Evolutionary conservation across 1,284 basidiomycete species (phyloP), one percentile per base, ranked within the genome.

Genomic region (Boletus mariae): DNA sequence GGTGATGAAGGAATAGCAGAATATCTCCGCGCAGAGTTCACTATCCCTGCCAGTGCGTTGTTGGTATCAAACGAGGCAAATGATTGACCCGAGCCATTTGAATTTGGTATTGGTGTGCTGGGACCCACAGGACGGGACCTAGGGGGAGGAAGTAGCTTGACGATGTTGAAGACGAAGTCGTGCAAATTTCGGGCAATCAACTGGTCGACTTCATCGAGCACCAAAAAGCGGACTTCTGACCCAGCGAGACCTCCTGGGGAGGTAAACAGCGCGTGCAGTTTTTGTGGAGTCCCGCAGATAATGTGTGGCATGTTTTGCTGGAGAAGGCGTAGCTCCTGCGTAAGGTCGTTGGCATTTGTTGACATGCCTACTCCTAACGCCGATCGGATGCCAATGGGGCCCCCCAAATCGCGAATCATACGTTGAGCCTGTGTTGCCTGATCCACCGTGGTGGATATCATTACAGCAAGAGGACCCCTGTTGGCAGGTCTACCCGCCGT

Each of bases 371-470:
- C 90, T 23, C 90, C 92, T 11, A 97, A 75, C 6, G 90, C 91
- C 37, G 93, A 92, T 48, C 90, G 83, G 43, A 98, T 85, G 20
- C 94, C 92, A 58, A 97, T 90, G 5, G 92, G 85, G 0, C 92
- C 87, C 23, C 95, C 96, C 20, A 99, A 79, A 68, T 97, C 95
- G 45, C 94, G 83, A 60, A 97, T 92, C 84, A 98, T 96, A 55
- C 96, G 90, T 65, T 98, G 94, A 34, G 95, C 95, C 72, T 98
- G 96, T 2, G 94, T 97, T 5, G 96, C 96, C 70, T 98, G 96
- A 72, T 99, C 96, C 17, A 98, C 94, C 0, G 96, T 99, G 0
- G 96, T 98, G 15, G 94, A 97, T 45, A 98, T 84, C 78, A 99
- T 92, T 59, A 98, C 84, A 20, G 91, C 92, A 29, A 91, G 77